A percentile compares a stretch with the other conserved stretches of the same genome.
These are phyloP conservation scores for Venturia carpophila DNA, from an alignment of 2,329 filamentous ascomycete species.

Conservation along the genomic window DNA sequence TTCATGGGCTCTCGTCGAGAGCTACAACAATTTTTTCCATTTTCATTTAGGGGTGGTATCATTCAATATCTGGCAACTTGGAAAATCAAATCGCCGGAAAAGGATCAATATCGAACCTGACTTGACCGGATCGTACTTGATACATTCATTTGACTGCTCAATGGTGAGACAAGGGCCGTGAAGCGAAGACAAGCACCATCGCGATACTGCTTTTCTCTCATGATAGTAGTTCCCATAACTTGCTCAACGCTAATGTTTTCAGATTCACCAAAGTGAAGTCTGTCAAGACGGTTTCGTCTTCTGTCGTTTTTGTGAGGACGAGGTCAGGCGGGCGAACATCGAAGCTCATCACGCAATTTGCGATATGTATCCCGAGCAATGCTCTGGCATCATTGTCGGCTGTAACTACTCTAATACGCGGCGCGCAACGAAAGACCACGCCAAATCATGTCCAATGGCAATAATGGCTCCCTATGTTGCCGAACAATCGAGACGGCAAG, in stretches of 20 bases:
- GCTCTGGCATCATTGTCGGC: constrained; percentile 37
- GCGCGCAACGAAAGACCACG: constrained; percentile 33
- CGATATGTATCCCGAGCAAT: constrained; percentile 35
- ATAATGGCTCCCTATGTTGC: constrained; percentile 39
- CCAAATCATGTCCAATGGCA: constrained; percentile 37
- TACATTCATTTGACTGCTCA: not conserved
- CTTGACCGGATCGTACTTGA: not conserved
- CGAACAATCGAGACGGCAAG: constrained; percentile 36
- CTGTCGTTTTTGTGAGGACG: constrained; percentile 37
- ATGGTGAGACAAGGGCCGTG: not conserved
- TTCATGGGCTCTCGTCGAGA: not conserved
- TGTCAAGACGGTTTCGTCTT: constrained; percentile 44
- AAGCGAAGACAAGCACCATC: not conserved
- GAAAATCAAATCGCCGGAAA: not conserved
- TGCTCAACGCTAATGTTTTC: constrained; percentile 24
- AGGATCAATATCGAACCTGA: not conserved
- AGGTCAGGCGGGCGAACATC: constrained; percentile 36
- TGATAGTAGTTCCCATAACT: too few relatives aligned
- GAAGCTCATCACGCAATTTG: constrained; percentile 36
- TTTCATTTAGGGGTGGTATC: not conserved
- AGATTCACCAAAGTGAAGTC: constrained; percentile 38
- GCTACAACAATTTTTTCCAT: too few relatives aligned
- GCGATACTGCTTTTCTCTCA: not conserved
- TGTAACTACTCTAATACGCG: constrained; percentile 37
- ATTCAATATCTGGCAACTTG: not conserved